These are phyloP conservation scores for Byssoonygena ceratinophila DNA, from an alignment of 2,329 filamentous ascomycete species.

Conservation along the genomic window DNA sequence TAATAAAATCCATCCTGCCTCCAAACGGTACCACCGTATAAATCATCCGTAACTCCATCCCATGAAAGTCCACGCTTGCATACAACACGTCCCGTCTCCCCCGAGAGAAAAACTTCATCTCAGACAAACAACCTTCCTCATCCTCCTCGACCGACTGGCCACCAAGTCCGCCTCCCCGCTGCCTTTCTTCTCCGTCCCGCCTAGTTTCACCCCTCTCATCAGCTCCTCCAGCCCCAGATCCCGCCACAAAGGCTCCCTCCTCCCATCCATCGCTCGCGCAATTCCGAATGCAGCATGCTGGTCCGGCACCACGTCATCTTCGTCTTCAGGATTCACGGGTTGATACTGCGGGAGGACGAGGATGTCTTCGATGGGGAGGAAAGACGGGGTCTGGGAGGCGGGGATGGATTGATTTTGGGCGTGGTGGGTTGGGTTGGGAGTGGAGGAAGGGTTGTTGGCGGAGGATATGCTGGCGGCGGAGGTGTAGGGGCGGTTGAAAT, in stretches of 20 bases:
- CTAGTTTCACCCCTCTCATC: slow-evolving; percentile 28
- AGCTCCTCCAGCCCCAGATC: slow-evolving; percentile 48
- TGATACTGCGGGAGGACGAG: slow-evolving; percentile 51
- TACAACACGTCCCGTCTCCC: neutral
- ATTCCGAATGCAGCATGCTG: slow-evolving; percentile 59
- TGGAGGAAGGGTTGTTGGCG: slow-evolving; percentile 14
- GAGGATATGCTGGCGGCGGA: slow-evolving; percentile 23
- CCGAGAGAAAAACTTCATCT: slow-evolving; percentile 20
- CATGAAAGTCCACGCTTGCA: neutral
- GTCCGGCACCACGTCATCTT: slow-evolving; percentile 57
- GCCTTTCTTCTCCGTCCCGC: slow-evolving; percentile 17
- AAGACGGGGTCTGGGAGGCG: slow-evolving; percentile 28
- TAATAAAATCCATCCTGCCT: neutral
- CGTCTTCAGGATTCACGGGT: slow-evolving; percentile 55
- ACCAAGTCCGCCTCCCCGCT: slow-evolving; percentile 20
- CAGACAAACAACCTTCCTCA: slow-evolving; percentile 30
- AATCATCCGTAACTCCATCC: neutral
- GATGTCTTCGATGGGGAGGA: slow-evolving; percentile 49
- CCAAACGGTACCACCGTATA: no score
- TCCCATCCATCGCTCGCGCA: slow-evolving; percentile 48
- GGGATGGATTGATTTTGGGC: slow-evolving; percentile 16
- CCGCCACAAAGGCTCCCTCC: slow-evolving; percentile 46
- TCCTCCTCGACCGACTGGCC: slow-evolving; percentile 29
- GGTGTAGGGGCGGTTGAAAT: slow-evolving; percentile 39
- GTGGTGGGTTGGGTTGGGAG: slow-evolving; percentile 7